phyloP scores from a whole-genome alignment of 106 monocot genomes.

The Phalaenopsis aphrodite region DNA sequence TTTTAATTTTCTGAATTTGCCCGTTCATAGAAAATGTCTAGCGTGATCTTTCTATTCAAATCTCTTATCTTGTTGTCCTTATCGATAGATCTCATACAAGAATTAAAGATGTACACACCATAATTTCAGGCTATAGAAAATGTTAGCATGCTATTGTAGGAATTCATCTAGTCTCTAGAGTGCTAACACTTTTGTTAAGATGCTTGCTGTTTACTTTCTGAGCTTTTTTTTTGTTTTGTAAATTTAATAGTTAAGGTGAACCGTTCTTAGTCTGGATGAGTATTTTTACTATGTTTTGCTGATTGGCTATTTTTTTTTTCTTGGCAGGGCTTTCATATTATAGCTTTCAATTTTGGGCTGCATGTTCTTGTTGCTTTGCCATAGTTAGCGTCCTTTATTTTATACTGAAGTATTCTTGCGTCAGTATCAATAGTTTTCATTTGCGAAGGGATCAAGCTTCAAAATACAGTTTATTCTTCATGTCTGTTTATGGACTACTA shows the following conservation, averaged over 20 bases:
- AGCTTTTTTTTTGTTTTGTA: not conserved
- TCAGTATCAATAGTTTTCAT: conserved; percentile 17
- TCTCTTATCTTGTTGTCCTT: not conserved
- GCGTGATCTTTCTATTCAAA: not conserved
- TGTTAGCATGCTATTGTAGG: not conserved
- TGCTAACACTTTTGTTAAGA: not conserved
- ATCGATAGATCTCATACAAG: not conserved
- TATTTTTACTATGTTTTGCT: not conserved
- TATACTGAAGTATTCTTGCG: conserved; percentile 19
- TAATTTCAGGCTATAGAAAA: not conserved
- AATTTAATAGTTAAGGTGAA: not conserved
- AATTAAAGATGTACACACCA: not conserved
- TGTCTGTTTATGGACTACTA: conserved; percentile 20
- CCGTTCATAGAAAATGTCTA: not conserved
- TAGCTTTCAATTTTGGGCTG: conserved; percentile 71
- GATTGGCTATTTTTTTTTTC: conserved; percentile 12
- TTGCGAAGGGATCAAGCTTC: conserved; percentile 15
- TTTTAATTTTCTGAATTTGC: not conserved
- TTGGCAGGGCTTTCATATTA: conserved; percentile 44
- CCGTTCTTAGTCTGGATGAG: not conserved
- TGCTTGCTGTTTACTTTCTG: not conserved
- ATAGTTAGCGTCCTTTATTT: conserved; percentile 47
- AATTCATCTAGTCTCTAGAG: not conserved
- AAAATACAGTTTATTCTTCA: conserved; percentile 18
- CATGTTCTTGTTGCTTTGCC: conserved; percentile 54